Evolutionary conservation across 2,329 filamentous ascomycete genomes (phyloP), one percentile per base, ranked within the genome.

Genomic region (Ophiostoma ips): DNA sequence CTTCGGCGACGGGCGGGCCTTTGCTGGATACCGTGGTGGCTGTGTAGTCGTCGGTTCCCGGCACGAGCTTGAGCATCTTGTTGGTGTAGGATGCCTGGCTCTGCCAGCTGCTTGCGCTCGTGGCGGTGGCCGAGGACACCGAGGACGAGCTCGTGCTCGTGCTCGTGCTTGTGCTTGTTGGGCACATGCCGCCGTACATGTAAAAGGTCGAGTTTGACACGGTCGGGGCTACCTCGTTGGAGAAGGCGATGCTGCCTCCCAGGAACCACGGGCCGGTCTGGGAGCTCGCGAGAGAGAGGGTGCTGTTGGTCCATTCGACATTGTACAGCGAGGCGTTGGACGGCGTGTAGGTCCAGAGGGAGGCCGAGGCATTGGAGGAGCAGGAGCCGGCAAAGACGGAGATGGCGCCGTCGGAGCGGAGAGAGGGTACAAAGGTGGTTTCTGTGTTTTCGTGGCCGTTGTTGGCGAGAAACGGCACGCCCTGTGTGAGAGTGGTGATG

Each of bases 121-220:
- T 48, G 44, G 51, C 16, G 2, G 51, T 48, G 10, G 46, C 19
- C 18, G 44, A 35, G n/a, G 63, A 61, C 8, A 48, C 19, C 8
- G 50, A 28, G 3, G 52, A 43, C 5, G 64, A 61, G 3, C 57
- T 56, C 3, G 47, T 16, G 5, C 43, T 4, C 18, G 68, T 64
- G 1, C 38, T 12, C 13, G 63, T 61, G 2, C 47, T 34, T 0
- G 21, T 19, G 1, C 16, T 8, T 8, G 62, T 61, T 3, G 59
- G 82, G 59, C 90, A 96, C 87, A 95, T 94, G 57, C 90, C 90
- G 34, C 88, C 90, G 64, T 94, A 95, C 7, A 82, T 68, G 61
- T 88, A 94, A 18, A 84, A 66, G 11, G 71, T 71, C 0, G 77
- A 74, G 40, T 71, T 66, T 10, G 74, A 72, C 52, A 73, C 67